phyloP scores from a whole-genome alignment of 805 yeast genomes.

The Huiozyma naganishii region DNA sequence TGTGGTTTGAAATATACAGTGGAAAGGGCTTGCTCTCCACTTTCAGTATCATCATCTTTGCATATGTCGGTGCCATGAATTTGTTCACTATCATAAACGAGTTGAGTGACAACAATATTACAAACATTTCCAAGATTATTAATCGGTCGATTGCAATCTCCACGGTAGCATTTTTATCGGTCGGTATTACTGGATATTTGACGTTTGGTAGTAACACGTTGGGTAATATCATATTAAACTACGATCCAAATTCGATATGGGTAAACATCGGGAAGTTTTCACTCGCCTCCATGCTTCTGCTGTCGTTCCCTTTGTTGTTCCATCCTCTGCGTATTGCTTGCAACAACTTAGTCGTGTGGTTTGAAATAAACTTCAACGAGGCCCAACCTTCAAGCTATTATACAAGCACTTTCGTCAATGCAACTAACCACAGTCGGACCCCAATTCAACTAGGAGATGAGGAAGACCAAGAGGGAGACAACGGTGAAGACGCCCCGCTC shows the following conservation, averaged over 20 bases:
- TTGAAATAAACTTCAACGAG: conserved; percentile 17
- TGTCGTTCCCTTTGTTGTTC: conserved; percentile 69
- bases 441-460: conserved; percentile 3
- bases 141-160: conserved; percentile 42
- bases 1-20: conserved; percentile 34
- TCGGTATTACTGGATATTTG: conserved; percentile 60
- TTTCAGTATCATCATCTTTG: conserved; percentile 66
- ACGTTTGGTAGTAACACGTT: conserved; percentile 56
- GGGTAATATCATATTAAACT: conserved; percentile 64
- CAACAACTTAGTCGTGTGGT: conserved; percentile 51
- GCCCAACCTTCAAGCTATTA: not conserved
- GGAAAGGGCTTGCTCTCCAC: conserved; percentile 42
- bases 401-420: not conserved
- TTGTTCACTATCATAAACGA: conserved; percentile 70
- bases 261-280: conserved; percentile 48
- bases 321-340: conserved; percentile 71
- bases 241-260: conserved; percentile 40
- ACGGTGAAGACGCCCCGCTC: not conserved
- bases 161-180: conserved; percentile 45
- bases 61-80: conserved; percentile 75
- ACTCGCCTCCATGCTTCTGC: conserved; percentile 60
- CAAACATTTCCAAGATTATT: conserved; percentile 37
- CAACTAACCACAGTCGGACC: not conserved
- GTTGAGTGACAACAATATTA: conserved; percentile 41
- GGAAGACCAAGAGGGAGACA: not conserved